phyloP scores from a whole-genome alignment of 2,329 filamentous ascomycete genomes.

The Trichoderma hamatum region DNA sequence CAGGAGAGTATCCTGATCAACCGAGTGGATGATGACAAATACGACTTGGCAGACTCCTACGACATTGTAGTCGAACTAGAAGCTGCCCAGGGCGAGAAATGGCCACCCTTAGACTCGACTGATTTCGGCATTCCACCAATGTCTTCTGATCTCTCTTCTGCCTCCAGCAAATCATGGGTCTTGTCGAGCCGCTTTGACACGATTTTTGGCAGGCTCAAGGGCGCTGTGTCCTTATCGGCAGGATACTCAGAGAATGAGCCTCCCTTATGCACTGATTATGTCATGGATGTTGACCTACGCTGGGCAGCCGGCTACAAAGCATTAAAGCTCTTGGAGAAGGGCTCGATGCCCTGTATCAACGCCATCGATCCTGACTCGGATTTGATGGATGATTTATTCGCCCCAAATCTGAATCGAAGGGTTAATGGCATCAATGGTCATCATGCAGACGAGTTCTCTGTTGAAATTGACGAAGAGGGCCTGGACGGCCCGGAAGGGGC shows the following conservation, averaged over 20 bases:
- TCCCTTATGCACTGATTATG: slow-evolving; percentile 46
- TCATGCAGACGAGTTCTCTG: slow-evolving; percentile 37
- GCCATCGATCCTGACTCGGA: slow-evolving; percentile 43
- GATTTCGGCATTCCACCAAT: slow-evolving; percentile 38
- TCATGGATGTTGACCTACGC: slow-evolving; percentile 53
- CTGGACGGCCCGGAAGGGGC: slow-evolving; percentile 50
- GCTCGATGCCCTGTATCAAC: slow-evolving; percentile 50
- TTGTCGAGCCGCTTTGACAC: slow-evolving; percentile 47
- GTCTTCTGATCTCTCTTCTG: slow-evolving; percentile 30
- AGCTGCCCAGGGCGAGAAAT: slow-evolving; percentile 51
- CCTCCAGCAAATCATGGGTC: slow-evolving; percentile 41
- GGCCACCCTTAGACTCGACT: slow-evolving; percentile 54
- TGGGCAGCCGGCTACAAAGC: slow-evolving; percentile 49
- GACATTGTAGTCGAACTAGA: slow-evolving; percentile 56
- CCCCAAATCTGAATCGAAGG: slow-evolving; percentile 31
- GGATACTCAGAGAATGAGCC: slow-evolving; percentile 34
- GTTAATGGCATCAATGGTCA: slow-evolving; percentile 30
- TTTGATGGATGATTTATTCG: slow-evolving; percentile 34
- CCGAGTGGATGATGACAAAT: slow-evolving; percentile 50
- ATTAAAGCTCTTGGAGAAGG: slow-evolving; percentile 43
- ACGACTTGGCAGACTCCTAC: slow-evolving; percentile 55
- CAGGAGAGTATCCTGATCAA: slow-evolving; percentile 55
- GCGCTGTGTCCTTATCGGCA: slow-evolving; percentile 38
- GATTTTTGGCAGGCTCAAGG: slow-evolving; percentile 48
- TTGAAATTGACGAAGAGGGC: slow-evolving; percentile 49